phyloP scores from a whole-genome alignment of 208 protist genomes.

The Crithidia fasciculata region DNA sequence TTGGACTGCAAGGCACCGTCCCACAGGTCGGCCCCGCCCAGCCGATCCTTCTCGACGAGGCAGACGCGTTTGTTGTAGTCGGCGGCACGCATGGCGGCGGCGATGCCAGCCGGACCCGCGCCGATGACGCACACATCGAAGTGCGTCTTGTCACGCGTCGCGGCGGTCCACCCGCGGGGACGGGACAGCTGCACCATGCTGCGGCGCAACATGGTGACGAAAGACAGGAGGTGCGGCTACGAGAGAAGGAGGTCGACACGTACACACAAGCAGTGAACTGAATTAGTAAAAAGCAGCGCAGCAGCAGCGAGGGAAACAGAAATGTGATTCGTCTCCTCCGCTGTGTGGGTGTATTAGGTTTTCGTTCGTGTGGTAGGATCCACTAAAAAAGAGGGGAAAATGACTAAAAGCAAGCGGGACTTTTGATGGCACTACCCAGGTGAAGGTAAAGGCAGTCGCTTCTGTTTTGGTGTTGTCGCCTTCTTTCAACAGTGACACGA shows the following conservation, averaged over 20 bases:
- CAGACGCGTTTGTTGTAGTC: constrained; percentile 81
- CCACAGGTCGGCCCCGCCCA: constrained; percentile 82
- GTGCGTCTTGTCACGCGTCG: constrained; percentile 24
- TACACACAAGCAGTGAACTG: too few species aligned
- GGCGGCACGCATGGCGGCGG: constrained; percentile 70
- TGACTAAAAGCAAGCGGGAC: background rate
- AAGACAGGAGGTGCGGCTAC: background rate
- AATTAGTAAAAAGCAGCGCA: background rate
- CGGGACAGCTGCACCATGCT: background rate
- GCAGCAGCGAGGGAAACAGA: background rate
- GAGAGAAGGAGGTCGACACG: background rate
- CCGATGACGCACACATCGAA: constrained; percentile 88
- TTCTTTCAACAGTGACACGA: too few species aligned
- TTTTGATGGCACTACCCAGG: too few species aligned
- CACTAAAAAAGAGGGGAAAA: background rate
- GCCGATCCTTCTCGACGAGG: constrained; percentile 61
- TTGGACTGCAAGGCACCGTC: constrained; percentile 84
- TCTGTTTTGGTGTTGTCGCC: too few species aligned
- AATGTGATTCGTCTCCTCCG: background rate
- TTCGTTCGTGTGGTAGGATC: background rate
- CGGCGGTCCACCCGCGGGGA: constrained; percentile 30
- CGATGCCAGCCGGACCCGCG: constrained; percentile 74
- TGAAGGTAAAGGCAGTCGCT: background rate
- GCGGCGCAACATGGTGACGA: constrained; percentile 14
- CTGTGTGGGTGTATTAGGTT: background rate